phyloP scores from a whole-genome alignment of 345 rosid genomes.

The Dimocarpus longan region DNA sequence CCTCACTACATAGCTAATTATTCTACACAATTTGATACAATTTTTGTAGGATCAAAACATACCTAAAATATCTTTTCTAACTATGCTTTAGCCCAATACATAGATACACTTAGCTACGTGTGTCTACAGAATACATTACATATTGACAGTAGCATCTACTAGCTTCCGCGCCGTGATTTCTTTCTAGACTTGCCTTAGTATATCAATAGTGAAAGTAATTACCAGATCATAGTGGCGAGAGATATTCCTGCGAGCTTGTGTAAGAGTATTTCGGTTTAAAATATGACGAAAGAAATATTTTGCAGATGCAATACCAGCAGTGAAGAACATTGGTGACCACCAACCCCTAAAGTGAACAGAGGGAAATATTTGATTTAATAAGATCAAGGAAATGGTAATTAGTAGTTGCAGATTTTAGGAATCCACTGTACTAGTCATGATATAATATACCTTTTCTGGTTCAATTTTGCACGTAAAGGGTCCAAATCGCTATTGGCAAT shows the following conservation, averaged over 20 bases:
- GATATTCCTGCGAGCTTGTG: slow-evolving; percentile 90
- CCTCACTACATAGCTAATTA: too few species aligned
- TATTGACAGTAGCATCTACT: background rate
- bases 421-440: background rate
- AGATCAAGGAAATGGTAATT: background rate
- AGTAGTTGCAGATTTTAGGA: background rate
- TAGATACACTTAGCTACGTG: too few species aligned
- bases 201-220: slow-evolving; percentile 2
- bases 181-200: background rate
- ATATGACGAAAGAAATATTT: slow-evolving; percentile 74
- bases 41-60: too few species aligned
- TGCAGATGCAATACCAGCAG: slow-evolving; percentile 77
- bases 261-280: slow-evolving; percentile 70
- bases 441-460: slow-evolving; percentile 57
- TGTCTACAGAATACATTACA: background rate
- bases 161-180: background rate
- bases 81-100: too few species aligned
- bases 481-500: slow-evolving; percentile 65
- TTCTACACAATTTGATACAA: too few species aligned
- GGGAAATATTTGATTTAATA: background rate
- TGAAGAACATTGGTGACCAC: slow-evolving; percentile 88
- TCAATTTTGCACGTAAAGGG: slow-evolving; percentile 41
- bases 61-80: too few species aligned
- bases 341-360: slow-evolving; percentile 61
- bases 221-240: slow-evolving; percentile 95